Evolutionary conservation across 2,329 filamentous ascomycete species (phyloP).

Genomic region (Seiridium unicorne): DNA sequence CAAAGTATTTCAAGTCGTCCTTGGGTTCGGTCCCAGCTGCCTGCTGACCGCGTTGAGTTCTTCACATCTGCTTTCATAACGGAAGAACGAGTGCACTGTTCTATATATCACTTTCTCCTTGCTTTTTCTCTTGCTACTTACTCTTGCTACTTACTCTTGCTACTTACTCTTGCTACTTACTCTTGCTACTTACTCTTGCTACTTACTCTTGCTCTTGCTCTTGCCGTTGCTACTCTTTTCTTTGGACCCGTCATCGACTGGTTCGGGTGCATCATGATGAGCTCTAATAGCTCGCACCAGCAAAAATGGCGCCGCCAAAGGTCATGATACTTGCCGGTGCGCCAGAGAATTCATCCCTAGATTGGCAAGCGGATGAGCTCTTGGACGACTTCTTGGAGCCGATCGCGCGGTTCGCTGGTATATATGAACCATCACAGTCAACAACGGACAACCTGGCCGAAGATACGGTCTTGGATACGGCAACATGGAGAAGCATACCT

Average conservation of each 20-base stretch:
- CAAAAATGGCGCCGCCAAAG: conserved; percentile 25
- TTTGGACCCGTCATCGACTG: not conserved
- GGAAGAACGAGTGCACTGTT: no score
- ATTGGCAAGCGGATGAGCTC: conserved; percentile 53
- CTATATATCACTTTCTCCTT: no score
- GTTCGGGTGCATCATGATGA: not conserved
- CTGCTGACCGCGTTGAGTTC: not conserved
- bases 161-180: not conserved
- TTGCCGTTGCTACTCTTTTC: not conserved
- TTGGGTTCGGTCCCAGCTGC: not conserved
- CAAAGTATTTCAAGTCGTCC: not conserved
- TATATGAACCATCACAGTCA: conserved; percentile 12
- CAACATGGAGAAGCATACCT: conserved; percentile 55
- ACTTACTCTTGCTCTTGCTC: no score
- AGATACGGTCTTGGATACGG: conserved; percentile 22
- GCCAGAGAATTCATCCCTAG: conserved; percentile 51
- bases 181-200: not conserved
- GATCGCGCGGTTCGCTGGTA: conserved; percentile 36
- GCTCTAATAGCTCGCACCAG: not conserved
- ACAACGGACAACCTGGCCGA: conserved; percentile 18
- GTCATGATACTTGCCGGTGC: conserved; percentile 48
- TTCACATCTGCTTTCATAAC: not conserved
- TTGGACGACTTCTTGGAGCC: conserved; percentile 42
- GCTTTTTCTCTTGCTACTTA: no score
- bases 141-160: no score